Evolutionary conservation across 371 early-diverging fungal genomes (phyloP), one percentile per base, ranked within the genome.

Genomic region (Mortierella polycephala): DNA sequence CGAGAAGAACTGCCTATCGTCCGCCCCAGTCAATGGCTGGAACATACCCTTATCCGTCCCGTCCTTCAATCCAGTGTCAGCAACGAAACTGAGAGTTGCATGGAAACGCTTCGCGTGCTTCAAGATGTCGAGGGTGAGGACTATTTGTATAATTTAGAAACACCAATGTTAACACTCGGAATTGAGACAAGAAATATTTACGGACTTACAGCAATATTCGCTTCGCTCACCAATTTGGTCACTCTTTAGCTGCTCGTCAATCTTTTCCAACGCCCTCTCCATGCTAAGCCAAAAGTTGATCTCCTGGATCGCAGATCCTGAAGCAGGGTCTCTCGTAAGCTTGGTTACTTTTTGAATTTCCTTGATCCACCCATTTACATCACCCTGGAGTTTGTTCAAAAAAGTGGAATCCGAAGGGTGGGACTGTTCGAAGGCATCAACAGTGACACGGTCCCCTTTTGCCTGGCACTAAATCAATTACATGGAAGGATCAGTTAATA

Each of bases 301-400:
- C 85, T 99, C 99, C 83, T 98, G 98, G 60, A 93, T 91, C 16
- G 98, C 97, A 5, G 96, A 92, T 16, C 97, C 98, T 45, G 93
- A 92, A 0, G 93, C 82, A 40, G 98, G 96, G 75, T 99, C 99
- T 60, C 98, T 90, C 39, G 91, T 88, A 69, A 99, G 91, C 69
- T 94, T 94, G 44, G 98, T 98, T 13, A 99, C 98, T 77, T 97
- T 98, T 80, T 99, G 98, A 72, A 99, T 98, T 75, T 99, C 99
- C 76, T 96, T 97, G 83, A 98, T 95, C 99, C 99, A 99, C 8
- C 93, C 92, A 73, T 98, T 98, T 52, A 99, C 99, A 76, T 97
- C 96, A 52, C 90, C 85, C 76, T 98, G 98, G 37, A 99, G 87
- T 75, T 91, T 90, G 85, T 98, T 98, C 39, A 99, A 86, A 64